Conservation (phyloP, 2,329 filamentous ascomycete genomes). For the Alternaria gansuensis region DNA sequence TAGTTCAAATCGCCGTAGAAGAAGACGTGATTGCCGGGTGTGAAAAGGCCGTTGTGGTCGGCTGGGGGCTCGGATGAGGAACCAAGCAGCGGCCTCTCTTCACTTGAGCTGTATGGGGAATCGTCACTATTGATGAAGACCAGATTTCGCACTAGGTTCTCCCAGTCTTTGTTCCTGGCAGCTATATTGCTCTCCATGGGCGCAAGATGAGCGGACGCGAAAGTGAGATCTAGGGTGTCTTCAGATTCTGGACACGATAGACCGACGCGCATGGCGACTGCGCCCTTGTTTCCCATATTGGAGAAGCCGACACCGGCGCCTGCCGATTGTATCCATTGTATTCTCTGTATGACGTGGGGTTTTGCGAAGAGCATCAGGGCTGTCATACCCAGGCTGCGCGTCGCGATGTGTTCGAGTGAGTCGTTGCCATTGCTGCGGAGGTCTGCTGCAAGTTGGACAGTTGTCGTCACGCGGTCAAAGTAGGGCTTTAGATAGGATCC, state of each 20-base stretch:
- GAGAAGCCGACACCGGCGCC: conserved; percentile 84
- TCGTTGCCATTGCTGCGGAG: conserved; percentile 52
- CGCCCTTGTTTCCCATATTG: conserved; percentile 96
- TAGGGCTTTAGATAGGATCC: conserved; percentile 81
- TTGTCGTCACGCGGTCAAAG: conserved; percentile 73
- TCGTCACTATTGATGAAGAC: conserved; percentile 68
- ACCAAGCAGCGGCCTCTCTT: conserved; percentile 47
- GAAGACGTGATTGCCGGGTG: conserved; percentile 78
- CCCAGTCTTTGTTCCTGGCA: conserved; percentile 87
- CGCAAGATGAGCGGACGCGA: conserved; percentile 87
- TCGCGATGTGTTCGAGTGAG: conserved; percentile 74
- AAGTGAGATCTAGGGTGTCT: conserved; percentile 72
- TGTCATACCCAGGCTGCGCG: conserved; percentile 86
- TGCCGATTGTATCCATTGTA: conserved; percentile 76
- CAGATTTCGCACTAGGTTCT: conserved; percentile 78
- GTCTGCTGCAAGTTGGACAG: conserved; percentile 73
- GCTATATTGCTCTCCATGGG: conserved; percentile 83
- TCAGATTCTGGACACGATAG: conserved; percentile 59
- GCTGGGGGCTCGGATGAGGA: conserved; percentile 30
- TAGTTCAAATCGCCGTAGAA: conserved; percentile 95
- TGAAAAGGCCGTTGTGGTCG: conserved; percentile 73
- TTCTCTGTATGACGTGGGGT: conserved; percentile 63
- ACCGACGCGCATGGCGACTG: conserved; percentile 77
- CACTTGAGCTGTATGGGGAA: conserved; percentile 41
- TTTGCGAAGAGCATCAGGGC: conserved; percentile 85